These are phyloP conservation scores for Lipomyces chichibuensis DNA, from an alignment of 805 yeast species.

Conservation along the genomic window DNA sequence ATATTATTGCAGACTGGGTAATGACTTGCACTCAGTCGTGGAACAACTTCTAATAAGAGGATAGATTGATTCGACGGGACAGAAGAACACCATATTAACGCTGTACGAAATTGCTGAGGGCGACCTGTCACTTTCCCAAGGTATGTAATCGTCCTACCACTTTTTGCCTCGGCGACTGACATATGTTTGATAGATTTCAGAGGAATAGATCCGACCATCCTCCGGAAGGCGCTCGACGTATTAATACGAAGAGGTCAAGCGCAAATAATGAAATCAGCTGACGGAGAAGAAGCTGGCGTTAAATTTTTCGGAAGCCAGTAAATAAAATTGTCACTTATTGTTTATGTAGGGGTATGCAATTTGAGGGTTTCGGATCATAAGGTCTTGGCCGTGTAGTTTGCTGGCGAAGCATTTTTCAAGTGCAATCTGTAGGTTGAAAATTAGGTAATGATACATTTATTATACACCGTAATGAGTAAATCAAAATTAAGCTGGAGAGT, in stretches of 20 bases:
- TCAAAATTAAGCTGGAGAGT: neutral
- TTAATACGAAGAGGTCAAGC: slow-evolving; percentile 73
- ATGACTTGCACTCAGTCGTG: slow-evolving; percentile 21
- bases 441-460: neutral
- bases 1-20: slow-evolving; percentile 62
- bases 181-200: slow-evolving; percentile 51
- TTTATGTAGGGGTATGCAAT: neutral
- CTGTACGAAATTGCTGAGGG: slow-evolving; percentile 76
- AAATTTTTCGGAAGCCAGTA: slow-evolving; percentile 48
- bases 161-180: neutral
- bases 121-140: slow-evolving; percentile 57
- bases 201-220: slow-evolving; percentile 60
- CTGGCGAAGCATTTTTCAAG: neutral
- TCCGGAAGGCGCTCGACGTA: slow-evolving; percentile 58
- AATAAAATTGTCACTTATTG: neutral
- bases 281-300: slow-evolving; percentile 72
- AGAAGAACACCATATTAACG: slow-evolving; percentile 74
- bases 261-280: slow-evolving; percentile 68
- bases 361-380: neutral
- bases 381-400: neutral
- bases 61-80: slow-evolving; percentile 70
- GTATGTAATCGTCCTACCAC: slow-evolving; percentile 6
- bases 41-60: slow-evolving; percentile 44
- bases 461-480: neutral
- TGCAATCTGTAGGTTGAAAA: neutral